Evolutionary conservation across 2,329 filamentous ascomycete species (phyloP), one percentile per base, ranked within the genome.

Genomic region (Microsporum ferrugineum): DNA sequence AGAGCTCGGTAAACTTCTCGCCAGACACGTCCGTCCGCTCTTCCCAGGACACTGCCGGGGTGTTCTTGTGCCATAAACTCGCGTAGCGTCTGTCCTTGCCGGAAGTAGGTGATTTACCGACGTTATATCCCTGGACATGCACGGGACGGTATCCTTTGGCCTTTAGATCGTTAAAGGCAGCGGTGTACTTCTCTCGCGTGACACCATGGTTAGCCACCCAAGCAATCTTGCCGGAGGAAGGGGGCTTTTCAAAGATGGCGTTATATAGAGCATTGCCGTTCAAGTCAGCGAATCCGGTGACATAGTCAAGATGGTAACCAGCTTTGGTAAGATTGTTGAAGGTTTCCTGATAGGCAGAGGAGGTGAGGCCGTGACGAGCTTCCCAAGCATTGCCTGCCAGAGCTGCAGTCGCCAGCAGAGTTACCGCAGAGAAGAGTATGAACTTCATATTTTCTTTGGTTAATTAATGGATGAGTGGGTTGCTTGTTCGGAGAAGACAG

Each of bases 191-290:
- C 41, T 41, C 5, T 7, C 47, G 14, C 10, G 60, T 58, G 49
- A 62, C 5, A n/a, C 53, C 62, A 51, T 63, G 56, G 29, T 60
- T 41, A 14, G 62, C 58, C 33, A 55, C 27, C 58, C 62, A 65
- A 14, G 31, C 57, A 10, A 27, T 12, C 12, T 36, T 38, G n/a
- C 53, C 43, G 17, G 17, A 27, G n/a, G 27, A 29, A 23, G 31
- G 2, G 2, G 47, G 17, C 39, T 60, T 62, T 12, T 63, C 60
- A 58, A 60, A 65, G 38, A 65, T 62, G 2, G 39, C 62, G 12
- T 58, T 47, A 38, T 59, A 63, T 14, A 56, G 62, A 43, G 62
- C 34, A 31, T 62, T 39, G 14, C 43, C 59, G 27, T 27, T 47
- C 23, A 27, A 5, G 17, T 29, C 43, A 8, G 43, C n/a, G 58